Base-by-base conservation (phyloP, 257 asterid species). In the Rehmannia glutinosa region DNA sequence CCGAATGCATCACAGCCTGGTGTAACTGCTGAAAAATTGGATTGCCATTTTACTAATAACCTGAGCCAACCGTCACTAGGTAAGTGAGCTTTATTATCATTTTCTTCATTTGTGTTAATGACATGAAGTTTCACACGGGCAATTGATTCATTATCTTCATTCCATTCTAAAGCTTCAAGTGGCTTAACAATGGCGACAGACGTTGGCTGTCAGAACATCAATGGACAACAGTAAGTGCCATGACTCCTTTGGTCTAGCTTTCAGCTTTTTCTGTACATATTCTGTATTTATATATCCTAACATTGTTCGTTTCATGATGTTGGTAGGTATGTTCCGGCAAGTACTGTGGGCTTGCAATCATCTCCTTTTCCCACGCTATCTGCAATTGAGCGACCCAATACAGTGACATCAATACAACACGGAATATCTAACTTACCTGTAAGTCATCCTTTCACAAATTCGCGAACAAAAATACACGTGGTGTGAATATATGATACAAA, bases 341-440 rank as follows among this genome's bases (percentile, higher is more conserved):
- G 59, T 68, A 67, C 69, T 62, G 71, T 24, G 47, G 45, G 25
- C 36, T 3, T 28, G 70, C 66, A 67, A 65, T 41, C 75, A 52
- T 43, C 74, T 25, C 68, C 75, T 57, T 69, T 75, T 54, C 7
- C 63, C 49, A 13, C 41, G 0, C 33, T 8, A 35, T 35, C 45
- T 16, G 57, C 59, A 24, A 51, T 5, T 53, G 54, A 21, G 52
- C 74, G 5, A 62, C 23, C 71, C 46, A 42, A 52, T 41, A 33
- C 59, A 66, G 51, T 6, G n/a, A 42, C 59, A 5, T 23, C 72
- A 24, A 43, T 49, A 55, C 78, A 39, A 42, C 20, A 30, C 42
- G 79, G 79, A 62, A 74, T 62, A 57, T 66, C 78, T 24, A 73
- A 68, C 56, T 23, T 73, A 21, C 56, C 77, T 13, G 77, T 73